Conservation (phyloP, 164 flowering plant genomes). For the Dillenia turbinata region DNA sequence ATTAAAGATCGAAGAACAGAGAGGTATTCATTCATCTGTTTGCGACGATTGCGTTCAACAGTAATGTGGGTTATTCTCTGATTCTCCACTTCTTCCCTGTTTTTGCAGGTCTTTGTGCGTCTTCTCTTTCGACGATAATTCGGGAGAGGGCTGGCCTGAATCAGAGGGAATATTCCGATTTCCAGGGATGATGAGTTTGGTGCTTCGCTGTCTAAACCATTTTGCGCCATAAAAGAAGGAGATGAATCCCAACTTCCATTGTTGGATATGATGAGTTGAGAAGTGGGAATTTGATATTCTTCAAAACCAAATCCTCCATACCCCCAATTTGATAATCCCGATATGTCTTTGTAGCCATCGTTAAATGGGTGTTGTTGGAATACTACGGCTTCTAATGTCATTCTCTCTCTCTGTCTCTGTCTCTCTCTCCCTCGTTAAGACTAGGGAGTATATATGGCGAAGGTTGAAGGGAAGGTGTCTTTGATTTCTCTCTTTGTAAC, state of each 20-base stretch:
- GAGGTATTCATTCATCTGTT: slow-evolving; percentile 61
- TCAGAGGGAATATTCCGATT: slow-evolving; percentile 6
- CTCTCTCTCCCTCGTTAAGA: slow-evolving; percentile 9
- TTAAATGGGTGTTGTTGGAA: slow-evolving; percentile 44
- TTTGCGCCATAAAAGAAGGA: slow-evolving; percentile 22
- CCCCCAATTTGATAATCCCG: slow-evolving; percentile 16
- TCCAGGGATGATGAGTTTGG: slow-evolving; percentile 31
- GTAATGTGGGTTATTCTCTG: slow-evolving; percentile 70
- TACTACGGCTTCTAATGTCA: slow-evolving; percentile 75
- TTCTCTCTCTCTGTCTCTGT: slow-evolving; percentile 13
- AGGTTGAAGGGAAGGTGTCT: not conserved
- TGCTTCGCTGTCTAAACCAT: slow-evolving; percentile 29
- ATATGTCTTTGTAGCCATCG: slow-evolving; percentile 34
- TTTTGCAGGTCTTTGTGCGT: slow-evolving; percentile 32
- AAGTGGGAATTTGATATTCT: slow-evolving; percentile 9
- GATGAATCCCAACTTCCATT: slow-evolving; percentile 15
- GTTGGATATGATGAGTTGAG: too few species aligned
- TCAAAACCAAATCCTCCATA: slow-evolving; percentile 12
- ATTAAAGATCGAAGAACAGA: slow-evolving; percentile 46
- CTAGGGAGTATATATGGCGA: not conserved
- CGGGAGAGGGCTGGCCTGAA: slow-evolving; percentile 5
- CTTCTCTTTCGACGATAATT: slow-evolving; percentile 28
- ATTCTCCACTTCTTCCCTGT: slow-evolving; percentile 52
- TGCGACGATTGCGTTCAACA: slow-evolving; percentile 53
- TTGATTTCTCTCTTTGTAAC: not conserved